Percentiles rank a stretch among this genome's conserved stretches.
These are phyloP conservation scores for Eustoma russellianum DNA, from an alignment of 257 asterid species.

Conservation along the genomic window DNA sequence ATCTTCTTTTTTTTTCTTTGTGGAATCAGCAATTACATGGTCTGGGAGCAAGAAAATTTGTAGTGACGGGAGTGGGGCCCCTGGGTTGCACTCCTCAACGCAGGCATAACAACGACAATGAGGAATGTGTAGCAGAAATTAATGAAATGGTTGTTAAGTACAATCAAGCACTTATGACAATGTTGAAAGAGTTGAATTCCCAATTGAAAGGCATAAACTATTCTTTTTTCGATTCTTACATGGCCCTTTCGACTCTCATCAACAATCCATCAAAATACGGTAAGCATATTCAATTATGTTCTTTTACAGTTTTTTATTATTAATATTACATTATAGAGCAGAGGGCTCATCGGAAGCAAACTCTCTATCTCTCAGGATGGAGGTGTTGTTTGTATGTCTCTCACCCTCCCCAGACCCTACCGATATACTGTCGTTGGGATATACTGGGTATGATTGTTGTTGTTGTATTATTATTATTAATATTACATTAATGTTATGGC, in stretches of 20 bases:
- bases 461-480: too few species aligned
- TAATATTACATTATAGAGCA: too few species aligned
- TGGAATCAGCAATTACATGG: conserved; percentile 30
- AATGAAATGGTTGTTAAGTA: conserved; percentile 47
- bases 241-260: conserved; percentile 28
- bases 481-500: too few species aligned
- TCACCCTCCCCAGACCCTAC: too few species aligned
- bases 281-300: conserved; percentile 1
- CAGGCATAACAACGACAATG: conserved; percentile 21
- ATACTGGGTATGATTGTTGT: too few species aligned
- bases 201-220: conserved; percentile 41
- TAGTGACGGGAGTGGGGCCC: conserved; percentile 31
- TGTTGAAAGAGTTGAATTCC: conserved; percentile 36
- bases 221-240: conserved; percentile 42
- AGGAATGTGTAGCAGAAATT: conserved; percentile 39
- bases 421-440: too few species aligned
- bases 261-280: conserved; percentile 48
- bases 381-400: too few species aligned
- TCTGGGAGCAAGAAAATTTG: conserved; percentile 53
- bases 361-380: too few species aligned
- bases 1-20: not conserved
- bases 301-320: too few species aligned
- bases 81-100: conserved; percentile 63
- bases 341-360: too few species aligned
- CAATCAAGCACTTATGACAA: conserved; percentile 32